Evolutionary conservation across 306 rosid genomes (phyloP), one percentile per base, ranked within the genome.

Genomic region (Carpinus fangiana): DNA sequence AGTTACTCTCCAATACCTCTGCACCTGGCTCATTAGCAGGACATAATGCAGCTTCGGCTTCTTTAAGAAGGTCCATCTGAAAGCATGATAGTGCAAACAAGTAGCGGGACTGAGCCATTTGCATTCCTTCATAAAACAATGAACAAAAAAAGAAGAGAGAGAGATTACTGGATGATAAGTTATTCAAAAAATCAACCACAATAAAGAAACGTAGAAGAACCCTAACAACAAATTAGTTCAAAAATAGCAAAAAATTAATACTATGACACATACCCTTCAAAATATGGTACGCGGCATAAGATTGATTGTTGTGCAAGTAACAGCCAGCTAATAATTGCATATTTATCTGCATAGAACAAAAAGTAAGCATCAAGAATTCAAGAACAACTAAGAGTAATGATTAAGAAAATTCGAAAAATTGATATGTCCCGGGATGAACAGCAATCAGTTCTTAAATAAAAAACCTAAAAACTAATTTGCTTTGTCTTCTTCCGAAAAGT

Each of bases 21-120:
- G 87, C 83, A 83, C 88, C 81, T 48, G 94, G 93, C 81, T 96
- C 99, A 62, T 88, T 89, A 72, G 91, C 87, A 52, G 97, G 94
- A 80, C 91, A 89, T 79, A 96, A 89, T n/a, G 94, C 96, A 47
- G 94, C 87, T 88, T 93, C 99, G 55, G 98, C 98, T 84, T 93
- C 99, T 6, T 83, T 88, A 12, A 93, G 96, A 85, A 90, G 93
- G 90, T 90, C 91, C 97, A 96, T 87, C 81, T 92, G 97, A 88
- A 90, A 96, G 94, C 99, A 96, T 54, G 99, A 96, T 86, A 89
- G 75, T 20, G 99, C 99, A 93, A 93, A 93, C 98, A 96, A 84
- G 93, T 96, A 96, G 83, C 99, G 95, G 75, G 98, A 96, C 88
- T 91, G 97, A 89, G 98, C 91, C 96, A 89, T 87, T 84, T 85